Evolutionary conservation across 2,329 filamentous ascomycete genomes (phyloP).

Genomic region (Epichloe hybrida): DNA sequence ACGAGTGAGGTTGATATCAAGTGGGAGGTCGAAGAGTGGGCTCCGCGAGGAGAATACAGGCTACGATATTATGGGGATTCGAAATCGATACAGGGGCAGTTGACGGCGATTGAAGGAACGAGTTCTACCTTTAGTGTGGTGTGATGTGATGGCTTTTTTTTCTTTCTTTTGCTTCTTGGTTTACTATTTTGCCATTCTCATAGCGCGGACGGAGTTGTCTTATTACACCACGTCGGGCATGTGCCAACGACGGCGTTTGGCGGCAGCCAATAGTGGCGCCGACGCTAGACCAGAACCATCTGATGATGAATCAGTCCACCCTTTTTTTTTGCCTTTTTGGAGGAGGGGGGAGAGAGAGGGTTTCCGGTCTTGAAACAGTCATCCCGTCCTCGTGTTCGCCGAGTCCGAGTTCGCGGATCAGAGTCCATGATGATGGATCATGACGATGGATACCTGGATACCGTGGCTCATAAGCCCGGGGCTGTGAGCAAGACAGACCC

Average conservation of each 20-base stretch:
- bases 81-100: conserved; percentile 46
- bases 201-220: background rate
- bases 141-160: conserved; percentile 1
- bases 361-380: no score
- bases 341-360: no score
- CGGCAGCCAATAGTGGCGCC: background rate
- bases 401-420: no score
- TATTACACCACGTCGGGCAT: background rate
- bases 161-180: no score
- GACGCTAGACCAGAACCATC: background rate
- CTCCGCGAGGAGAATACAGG: conserved; percentile 52
- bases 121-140: conserved; percentile 36
- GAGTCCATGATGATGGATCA: no score
- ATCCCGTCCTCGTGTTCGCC: no score
- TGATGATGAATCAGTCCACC: no score
- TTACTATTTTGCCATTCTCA: background rate
- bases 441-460: no score
- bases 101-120: conserved; percentile 55
- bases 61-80: conserved; percentile 71
- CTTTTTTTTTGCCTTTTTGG: no score
- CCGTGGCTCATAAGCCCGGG: no score
- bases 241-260: no score
- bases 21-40: conserved; percentile 62
- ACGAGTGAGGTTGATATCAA: conserved; percentile 61
- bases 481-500: no score